Base-by-base conservation (phyloP, 768 basidiomycete species). In the Psilocybe sp. region DNA sequence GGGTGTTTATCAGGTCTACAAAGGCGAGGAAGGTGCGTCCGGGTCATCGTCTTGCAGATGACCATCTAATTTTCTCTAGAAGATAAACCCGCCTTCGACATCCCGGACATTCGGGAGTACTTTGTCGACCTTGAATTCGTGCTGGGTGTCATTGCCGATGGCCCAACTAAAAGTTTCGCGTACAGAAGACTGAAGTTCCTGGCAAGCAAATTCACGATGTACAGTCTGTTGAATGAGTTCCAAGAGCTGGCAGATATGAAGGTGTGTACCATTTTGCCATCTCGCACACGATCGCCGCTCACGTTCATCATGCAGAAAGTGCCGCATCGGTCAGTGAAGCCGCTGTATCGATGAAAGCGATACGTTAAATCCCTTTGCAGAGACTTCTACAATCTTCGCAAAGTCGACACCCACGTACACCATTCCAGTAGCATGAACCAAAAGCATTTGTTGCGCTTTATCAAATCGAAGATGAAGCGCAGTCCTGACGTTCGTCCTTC, bases 381-480 rank as follows among this genome's bases (percentile, higher is more conserved):
- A 52, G 97, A 99, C 70, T 98, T 99, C 60, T 99, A 99, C 70
- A 99, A 99, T 64, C 77, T 93, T 44, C 85, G 97, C 19, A 99
- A 99, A 66, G 97, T 99, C 52, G 97, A 99, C 64, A 99, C 97
- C 7, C 97, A 99, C 68, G 92, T 99, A 23, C 97, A 99, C 61
- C 92, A 98, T 65, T 96, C 96, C 3, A 97, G 95, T 53, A 91
- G 92, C 69, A 98, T 98, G 95, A 99, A 99, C 65, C 97, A 99
- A 68, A 99, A 99, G 67, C 97, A 99, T 71, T 72, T 99, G 15
- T 73, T 99, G 11, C 92, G 97, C 8, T 98, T 99, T 71, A 98
- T 99, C 74, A 99, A 99, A 68, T 84, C 87, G n/a, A 96, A 96
- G 65, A 95, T 97, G 92, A 94, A 93, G 70, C 84, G 82, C 18